Base-by-base conservation (phyloP, 2,329 filamentous ascomycete species). In the Trematosphaeria pertusa region DNA sequence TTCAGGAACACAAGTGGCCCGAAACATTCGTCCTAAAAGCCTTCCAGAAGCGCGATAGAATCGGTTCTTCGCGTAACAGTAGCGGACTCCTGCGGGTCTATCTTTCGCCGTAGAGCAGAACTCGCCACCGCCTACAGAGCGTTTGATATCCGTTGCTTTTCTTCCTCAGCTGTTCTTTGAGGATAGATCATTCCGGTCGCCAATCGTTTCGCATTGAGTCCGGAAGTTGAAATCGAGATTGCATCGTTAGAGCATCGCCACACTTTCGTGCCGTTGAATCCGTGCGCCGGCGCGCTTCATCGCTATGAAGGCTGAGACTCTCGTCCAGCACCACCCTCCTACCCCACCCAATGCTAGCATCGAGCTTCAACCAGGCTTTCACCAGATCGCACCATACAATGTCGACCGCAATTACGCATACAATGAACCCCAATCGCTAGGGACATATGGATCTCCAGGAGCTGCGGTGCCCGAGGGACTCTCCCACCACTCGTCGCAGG, bases 361-460 rank as follows among this genome's bases (percentile, higher is more conserved):
- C 20, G 65, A 72, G 12, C 61, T 67, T 21, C 66, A 69, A 19
- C 68, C 70, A 40, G 69, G 69, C 36, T 62, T 77, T 22, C 69
- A 72, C 32, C 72, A 73, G 42, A 59, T 78, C 51, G 73, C 71
- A 35, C 69, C 73, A 57, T 75, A 75, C 62, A 76, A 74, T 54
- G 67, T 69, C 46, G 67, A 62, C 40, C 62, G 63, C 21, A 65
- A 61, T 31, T 71, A 71, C 57, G 59, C 72, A 18, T 72, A 72
- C 43, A 67, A 72, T 42, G 61, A 63, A 20, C 19, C 48, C 12
- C 43, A 48, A 24, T 37, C 31, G 15, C 52, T 52, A 14, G 59
- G 54, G 30, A 48, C 48, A 24, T 72, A 71, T 52, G 59, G 58
- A 31, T 67, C 67, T 36, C 60, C 68, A 21, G 56, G 52, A 12